A percentile compares a stretch with the other conserved stretches of the same genome.
These are phyloP conservation scores for Ceratobasidium sp. DNA, from an alignment of 1,284 basidiomycete species.

Conservation along the genomic window DNA sequence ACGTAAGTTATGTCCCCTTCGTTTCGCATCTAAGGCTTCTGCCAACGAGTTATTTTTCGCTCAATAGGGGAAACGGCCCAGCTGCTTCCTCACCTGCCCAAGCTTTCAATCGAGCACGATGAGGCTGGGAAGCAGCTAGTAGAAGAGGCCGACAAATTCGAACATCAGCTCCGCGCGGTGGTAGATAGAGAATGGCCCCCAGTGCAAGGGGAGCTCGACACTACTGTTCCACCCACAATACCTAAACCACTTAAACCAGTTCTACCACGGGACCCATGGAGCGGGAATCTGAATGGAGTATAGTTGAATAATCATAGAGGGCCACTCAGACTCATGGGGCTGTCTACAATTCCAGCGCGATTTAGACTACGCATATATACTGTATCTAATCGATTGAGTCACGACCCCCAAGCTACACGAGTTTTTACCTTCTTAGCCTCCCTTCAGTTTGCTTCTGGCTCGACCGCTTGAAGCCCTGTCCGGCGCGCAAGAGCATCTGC, in stretches of 20 bases:
- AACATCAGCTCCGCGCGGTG: conserved; percentile 66
- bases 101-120: conserved; percentile 73
- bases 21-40: conserved; percentile 5
- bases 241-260: conserved; percentile 20
- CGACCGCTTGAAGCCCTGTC: too few species aligned
- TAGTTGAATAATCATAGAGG: neutral
- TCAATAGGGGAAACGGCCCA: conserved; percentile 70
- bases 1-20: conserved; percentile 62
- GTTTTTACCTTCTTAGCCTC: too few species aligned
- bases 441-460: too few species aligned
- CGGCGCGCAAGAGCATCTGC: too few species aligned
- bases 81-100: conserved; percentile 77
- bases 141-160: conserved; percentile 66
- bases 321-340: too few species aligned
- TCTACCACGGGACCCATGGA: conserved; percentile 19
- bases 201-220: neutral
- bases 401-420: too few species aligned
- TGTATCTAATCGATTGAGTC: too few species aligned
- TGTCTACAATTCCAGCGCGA: too few species aligned
- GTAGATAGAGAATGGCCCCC: conserved; percentile 64
- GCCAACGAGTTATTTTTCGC: neutral
- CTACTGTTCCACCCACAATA: conserved; percentile 4
- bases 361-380: too few species aligned
- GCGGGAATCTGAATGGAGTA: neutral
- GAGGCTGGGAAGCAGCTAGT: conserved; percentile 71